Evolutionary conservation across 768 basidiomycete genomes (phyloP), one percentile per base, ranked within the genome.

Genomic region (Trametes punicea): DNA sequence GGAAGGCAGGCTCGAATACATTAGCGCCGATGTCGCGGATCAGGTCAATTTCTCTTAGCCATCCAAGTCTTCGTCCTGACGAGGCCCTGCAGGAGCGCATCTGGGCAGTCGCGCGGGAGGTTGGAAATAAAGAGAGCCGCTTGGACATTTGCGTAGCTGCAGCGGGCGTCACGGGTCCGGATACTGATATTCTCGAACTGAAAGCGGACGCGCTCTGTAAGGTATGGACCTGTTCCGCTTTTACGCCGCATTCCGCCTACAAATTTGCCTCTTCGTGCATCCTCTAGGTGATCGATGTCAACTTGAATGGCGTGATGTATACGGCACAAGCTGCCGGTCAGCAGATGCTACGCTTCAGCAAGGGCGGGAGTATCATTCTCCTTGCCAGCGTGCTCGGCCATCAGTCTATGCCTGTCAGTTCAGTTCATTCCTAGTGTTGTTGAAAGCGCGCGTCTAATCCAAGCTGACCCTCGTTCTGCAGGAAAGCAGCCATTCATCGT

Each of bases 61-160:
- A 1, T 44, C 23, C 42, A 26, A 2, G 4, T 25, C 11, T 13
- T 26, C 11, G 25, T 27, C 23, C 11, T 44, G 23, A 6, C 23
- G 26, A 21, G 11, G 23, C 9, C 1, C n/a, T 27, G 2, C 31
- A 67, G 66, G 60, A 60, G 7, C 47, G 44, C 9, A 65, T 67
- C 62, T 88, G 86, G 84, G 75, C 73, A 33, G 69, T 73, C 38
- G 82, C 69, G 13, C 70, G 78, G 64, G 74, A 75, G 59, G 84
- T 92, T 42, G 87, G 83, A 0, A 77, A 88, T 54, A 76, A 70
- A 62, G 89, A 91, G 58, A 78, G 80, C 15, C 74, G 88, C 62
- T 76, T 91, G 72, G 88, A 92, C 64, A 75, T 86, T 9, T 88
- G 86, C 62, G 69, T 91, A 48, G 88, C 88, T 2, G 87, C 88